phyloP scores from a whole-genome alignment of 169 alveolate species.

The Plasmodium yoelii region DNA sequence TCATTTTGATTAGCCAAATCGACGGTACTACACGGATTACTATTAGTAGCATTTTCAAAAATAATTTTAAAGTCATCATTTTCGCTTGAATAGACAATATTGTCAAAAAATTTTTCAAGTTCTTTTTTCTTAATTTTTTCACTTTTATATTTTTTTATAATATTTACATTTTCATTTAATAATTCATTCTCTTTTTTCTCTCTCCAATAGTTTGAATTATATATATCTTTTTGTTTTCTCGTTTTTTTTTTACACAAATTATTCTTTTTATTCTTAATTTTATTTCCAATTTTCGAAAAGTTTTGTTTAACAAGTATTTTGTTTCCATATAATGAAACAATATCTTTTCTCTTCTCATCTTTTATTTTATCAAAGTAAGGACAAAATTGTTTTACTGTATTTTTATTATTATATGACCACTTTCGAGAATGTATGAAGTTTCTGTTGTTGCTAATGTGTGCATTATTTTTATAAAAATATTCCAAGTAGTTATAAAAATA shows the following conservation, averaged over 20 bases:
- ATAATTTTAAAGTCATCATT: slow-evolving; percentile 41
- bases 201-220: not conserved
- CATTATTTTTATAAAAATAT: too few relatives aligned
- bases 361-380: too few relatives aligned
- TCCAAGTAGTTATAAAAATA: too few relatives aligned
- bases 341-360: too few relatives aligned
- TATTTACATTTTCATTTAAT: not conserved
- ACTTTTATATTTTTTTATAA: slow-evolving; percentile 8
- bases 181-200: not conserved
- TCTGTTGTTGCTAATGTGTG: too few relatives aligned
- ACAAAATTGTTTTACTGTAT: too few relatives aligned
- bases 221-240: not conserved
- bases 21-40: too few relatives aligned
- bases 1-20: too few relatives aligned
- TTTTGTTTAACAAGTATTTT: not conserved
- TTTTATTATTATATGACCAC: too few relatives aligned
- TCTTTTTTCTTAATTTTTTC: slow-evolving; percentile 22
- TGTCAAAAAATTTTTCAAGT: slow-evolving; percentile 16
- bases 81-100: slow-evolving; percentile 42
- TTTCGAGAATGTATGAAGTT: too few relatives aligned
- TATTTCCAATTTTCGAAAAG: slow-evolving; percentile 1
- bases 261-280: not conserved
- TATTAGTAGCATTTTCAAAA: slow-evolving; percentile 24
- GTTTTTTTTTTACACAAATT: not conserved
- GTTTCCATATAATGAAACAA: too few relatives aligned